Percentiles rank a stretch among this genome's conserved stretches.
phyloP scores from a whole-genome alignment of 805 yeast genomes.

The Starmerella geochares region DNA sequence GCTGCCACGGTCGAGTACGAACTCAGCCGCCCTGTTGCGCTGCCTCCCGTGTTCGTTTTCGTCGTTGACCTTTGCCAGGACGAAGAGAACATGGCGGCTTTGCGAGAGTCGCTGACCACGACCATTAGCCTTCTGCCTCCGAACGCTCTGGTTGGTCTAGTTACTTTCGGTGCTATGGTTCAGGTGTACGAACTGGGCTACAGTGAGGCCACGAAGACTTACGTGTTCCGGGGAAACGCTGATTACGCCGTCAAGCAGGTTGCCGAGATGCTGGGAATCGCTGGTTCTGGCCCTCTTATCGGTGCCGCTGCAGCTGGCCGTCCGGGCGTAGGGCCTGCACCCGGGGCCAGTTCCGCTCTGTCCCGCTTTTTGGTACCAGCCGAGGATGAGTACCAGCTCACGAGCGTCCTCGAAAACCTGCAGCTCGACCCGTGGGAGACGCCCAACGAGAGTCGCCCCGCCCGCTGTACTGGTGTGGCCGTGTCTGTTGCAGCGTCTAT shows the following conservation, averaged over 20 bases:
- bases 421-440: constrained; percentile 82
- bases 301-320: constrained; percentile 26
- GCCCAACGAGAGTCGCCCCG: constrained; percentile 63
- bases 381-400: constrained; percentile 69
- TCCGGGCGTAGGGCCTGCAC: constrained; percentile 27
- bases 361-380: constrained; percentile 65
- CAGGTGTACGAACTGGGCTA: constrained; percentile 77
- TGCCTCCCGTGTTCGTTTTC: constrained; percentile 78
- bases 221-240: constrained; percentile 79
- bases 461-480: constrained; percentile 91
- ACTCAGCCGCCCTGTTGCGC: constrained; percentile 64
- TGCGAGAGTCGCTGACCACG: constrained; percentile 68
- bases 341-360: constrained; percentile 34
- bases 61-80: constrained; percentile 87
- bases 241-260: constrained; percentile 53
- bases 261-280: constrained; percentile 52
- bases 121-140: constrained; percentile 77
- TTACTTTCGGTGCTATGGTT: constrained; percentile 83
- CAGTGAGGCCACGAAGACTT: constrained; percentile 58
- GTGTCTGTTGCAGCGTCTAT: constrained; percentile 71
- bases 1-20: constrained; percentile 78
- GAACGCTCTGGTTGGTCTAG: constrained; percentile 75
- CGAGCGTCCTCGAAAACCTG: constrained; percentile 66
- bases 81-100: constrained; percentile 70
- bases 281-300: constrained; percentile 9